Evolutionary conservation across 2,329 filamentous ascomycete genomes (phyloP).

Genomic region (Pseudogymnoascus verrucosus): DNA sequence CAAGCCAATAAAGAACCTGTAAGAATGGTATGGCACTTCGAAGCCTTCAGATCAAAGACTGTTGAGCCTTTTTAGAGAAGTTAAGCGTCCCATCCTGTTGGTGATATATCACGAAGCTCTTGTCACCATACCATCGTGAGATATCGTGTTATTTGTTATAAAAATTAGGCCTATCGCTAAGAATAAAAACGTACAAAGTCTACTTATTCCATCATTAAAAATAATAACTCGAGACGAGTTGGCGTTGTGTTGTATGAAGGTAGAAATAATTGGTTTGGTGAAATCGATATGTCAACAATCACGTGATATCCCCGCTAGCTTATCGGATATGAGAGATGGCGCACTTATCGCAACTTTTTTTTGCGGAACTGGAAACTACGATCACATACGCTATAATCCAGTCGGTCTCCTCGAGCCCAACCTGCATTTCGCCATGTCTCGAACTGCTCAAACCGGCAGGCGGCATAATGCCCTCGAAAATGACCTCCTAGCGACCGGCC

Average conservation of each 20-base stretch:
- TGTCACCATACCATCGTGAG: background rate
- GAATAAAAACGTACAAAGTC: background rate
- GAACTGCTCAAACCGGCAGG: constrained; percentile 24
- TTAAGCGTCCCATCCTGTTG: background rate
- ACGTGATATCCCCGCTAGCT: background rate
- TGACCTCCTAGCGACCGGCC: constrained; percentile 65
- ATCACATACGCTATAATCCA: constrained; percentile 1
- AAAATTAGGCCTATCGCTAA: background rate
- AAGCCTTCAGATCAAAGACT: background rate
- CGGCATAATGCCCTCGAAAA: constrained; percentile 89
- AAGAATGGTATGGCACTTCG: background rate
- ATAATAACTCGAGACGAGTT: background rate
- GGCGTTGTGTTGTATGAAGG: background rate
- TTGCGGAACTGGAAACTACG: constrained; percentile 1
- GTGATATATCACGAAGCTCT: background rate
- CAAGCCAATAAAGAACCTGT: background rate
- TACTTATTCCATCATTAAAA: background rate
- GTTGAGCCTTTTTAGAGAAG: background rate
- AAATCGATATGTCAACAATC: background rate
- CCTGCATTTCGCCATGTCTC: background rate
- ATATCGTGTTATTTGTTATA: background rate
- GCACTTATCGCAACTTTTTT: constrained; percentile 10
- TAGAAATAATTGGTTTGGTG: background rate
- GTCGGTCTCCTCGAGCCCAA: background rate
- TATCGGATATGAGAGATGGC: constrained; percentile 2